A percentile compares a stretch with the other conserved stretches of the same genome.
Conservation (phyloP, 805 yeast genomes). For the Spathaspora boniae region DNA sequence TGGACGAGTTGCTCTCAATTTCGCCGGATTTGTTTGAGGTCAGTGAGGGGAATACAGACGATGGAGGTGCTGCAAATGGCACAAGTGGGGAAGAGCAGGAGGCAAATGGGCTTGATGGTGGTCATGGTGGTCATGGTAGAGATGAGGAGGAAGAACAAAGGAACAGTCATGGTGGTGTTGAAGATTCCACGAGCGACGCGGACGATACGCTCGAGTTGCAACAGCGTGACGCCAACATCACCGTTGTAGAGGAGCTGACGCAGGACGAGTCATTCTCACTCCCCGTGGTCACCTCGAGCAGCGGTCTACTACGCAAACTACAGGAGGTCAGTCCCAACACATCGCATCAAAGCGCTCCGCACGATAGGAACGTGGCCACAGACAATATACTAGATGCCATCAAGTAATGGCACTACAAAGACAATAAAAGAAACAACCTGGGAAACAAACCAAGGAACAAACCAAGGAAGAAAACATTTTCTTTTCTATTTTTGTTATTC, state of each 20-base stretch:
- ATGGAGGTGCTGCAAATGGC: background rate
- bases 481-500: no score
- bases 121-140: background rate
- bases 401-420: no score
- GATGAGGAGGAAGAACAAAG: constrained; percentile 5
- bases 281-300: constrained; percentile 31
- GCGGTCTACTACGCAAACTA: constrained; percentile 14
- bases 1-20: constrained; percentile 61
- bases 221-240: background rate
- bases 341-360: no score
- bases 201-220: constrained; percentile 3
- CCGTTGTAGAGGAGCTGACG: background rate
- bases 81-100: constrained; percentile 21
- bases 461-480: background rate
- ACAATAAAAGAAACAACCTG: background rate
- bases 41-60: no score
- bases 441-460: background rate
- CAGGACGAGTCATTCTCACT: constrained; percentile 52
- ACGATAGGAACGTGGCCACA: no score
- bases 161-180: no score
- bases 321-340: no score
- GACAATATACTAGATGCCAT: no score
- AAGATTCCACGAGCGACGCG: no score
- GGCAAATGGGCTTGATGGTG: constrained; percentile 5
- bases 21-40: constrained; percentile 53